Conservation (phyloP, 768 basidiomycete species). For the Leccinum incarnatum region DNA sequence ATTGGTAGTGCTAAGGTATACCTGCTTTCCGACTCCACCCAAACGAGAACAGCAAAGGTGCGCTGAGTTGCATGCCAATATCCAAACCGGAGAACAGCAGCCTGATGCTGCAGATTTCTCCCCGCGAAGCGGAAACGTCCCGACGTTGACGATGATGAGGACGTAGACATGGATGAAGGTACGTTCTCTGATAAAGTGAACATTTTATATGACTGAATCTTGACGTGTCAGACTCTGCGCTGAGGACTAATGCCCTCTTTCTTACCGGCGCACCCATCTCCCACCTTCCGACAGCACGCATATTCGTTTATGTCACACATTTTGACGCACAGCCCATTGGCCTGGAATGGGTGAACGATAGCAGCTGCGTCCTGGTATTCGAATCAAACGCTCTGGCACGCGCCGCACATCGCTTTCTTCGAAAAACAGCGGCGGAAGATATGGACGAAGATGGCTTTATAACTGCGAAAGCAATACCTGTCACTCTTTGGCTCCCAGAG, state of each 20-base stretch:
- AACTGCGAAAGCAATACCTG: constrained; percentile 66
- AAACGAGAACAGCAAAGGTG: constrained; percentile 68
- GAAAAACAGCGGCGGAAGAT: constrained; percentile 50
- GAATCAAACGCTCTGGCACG: constrained; percentile 52
- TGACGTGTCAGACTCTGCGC: constrained; percentile 38
- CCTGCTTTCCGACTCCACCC: constrained; percentile 65
- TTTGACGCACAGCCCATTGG: constrained; percentile 73
- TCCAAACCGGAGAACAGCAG: constrained; percentile 34
- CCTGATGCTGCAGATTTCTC: constrained; percentile 43
- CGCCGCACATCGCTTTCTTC: constrained; percentile 47
- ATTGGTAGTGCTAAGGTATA: constrained; percentile 77
- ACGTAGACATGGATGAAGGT: constrained; percentile 35
- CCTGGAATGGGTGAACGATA: constrained; percentile 86
- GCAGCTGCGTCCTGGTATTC: constrained; percentile 78
- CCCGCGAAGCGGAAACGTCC: constrained; percentile 47
- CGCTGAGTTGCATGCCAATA: constrained; percentile 45
- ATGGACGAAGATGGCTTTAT: constrained; percentile 54
- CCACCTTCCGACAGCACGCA: constrained; percentile 67
- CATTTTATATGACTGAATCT: background rate
- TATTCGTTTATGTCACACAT: constrained; percentile 81
- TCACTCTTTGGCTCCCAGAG: constrained; percentile 76
- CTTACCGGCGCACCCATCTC: constrained; percentile 72
- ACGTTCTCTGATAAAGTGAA: constrained; percentile 17
- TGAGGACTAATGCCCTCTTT: constrained; percentile 67
- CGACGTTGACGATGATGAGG: constrained; percentile 35